phyloP scores from a whole-genome alignment of 1,284 basidiomycete genomes.

The Sanghuangporus baumii region DNA sequence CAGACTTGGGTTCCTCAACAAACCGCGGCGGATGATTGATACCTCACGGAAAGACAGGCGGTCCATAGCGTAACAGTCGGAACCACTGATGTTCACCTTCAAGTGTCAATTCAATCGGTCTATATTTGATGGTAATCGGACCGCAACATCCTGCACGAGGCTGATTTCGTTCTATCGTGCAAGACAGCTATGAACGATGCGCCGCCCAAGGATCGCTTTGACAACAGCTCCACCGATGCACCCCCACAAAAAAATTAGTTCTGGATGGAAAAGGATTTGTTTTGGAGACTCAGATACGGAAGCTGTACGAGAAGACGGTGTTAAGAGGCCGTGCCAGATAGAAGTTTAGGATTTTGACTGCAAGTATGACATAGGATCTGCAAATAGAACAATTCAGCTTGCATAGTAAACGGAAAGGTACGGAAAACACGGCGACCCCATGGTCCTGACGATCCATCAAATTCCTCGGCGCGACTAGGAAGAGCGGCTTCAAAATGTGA shows the following conservation, averaged over 20 bases:
- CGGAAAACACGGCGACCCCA: neutral
- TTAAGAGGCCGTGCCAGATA: neutral
- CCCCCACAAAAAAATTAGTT: neutral
- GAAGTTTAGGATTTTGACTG: constrained; percentile 8
- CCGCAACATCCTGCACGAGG: neutral
- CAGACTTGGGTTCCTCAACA: neutral
- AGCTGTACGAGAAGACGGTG: neutral
- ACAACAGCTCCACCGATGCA: neutral
- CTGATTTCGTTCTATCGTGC: neutral
- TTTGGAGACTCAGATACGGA: neutral
- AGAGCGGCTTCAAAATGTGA: neutral
- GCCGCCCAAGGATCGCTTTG: neutral
- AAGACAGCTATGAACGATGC: neutral
- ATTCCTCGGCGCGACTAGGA: neutral
- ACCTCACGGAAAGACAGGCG: neutral
- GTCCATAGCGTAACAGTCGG: neutral
- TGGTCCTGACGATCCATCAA: neutral
- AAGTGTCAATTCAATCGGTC: neutral
- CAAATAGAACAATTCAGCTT: neutral
- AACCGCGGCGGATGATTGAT: neutral
- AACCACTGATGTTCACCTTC: neutral
- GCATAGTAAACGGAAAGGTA: no score
- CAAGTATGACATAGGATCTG: neutral
- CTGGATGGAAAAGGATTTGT: neutral
- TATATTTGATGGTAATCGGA: neutral